Evolutionary conservation across 2,329 filamentous ascomycete genomes (phyloP), one percentile per base, ranked within the genome.

Genomic region (Ophiostoma fasciatum): DNA sequence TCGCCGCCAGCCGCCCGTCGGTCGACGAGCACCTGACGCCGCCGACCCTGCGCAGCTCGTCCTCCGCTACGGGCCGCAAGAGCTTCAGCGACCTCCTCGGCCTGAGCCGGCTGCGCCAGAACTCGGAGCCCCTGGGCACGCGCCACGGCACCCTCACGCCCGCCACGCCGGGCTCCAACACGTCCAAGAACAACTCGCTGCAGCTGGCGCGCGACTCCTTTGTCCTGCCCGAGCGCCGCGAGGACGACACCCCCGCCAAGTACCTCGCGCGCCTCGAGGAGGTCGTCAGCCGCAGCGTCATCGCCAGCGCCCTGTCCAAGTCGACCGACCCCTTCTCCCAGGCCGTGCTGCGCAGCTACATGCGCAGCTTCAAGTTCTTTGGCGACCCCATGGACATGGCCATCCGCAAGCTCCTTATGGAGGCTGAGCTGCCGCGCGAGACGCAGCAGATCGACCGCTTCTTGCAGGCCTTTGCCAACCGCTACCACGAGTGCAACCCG

Each of bases 371-470:
- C 56, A 76, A 78, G 35, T 96, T 96, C 59, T 96, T 94, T 49
- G 87, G 84, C 20, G 88, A 96, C 48, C 90, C 90, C 0, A 88
- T 98, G 63, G 90, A 98, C 53, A 96, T 98, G 85, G 82, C 88
- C 2, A 78, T 96, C 44, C 77, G 90, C 26, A 96, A 96, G 55
- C 68, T 98, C 33, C 66, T 98, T 37, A 94, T 96, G 82, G 87
- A 94, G 52, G 85, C 90, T 4, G 88, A 96, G 55, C 60, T 98
- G 22, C 90, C 90, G 4, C 94, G 92, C 48, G 90, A 98, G 60
- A 96, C 90, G 0, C 90, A 98, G 56, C 90, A 98, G 49, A 96
- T 98, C 44, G 90, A 98, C 56, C 74, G 90, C 35, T 90, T 90
- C 37, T 62, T 98, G 25, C 84, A 94, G 53, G 81, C 85, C 3